phyloP scores from a whole-genome alignment of 2,329 filamentous ascomycete species.

The Rhinocladiella mackenziei region DNA sequence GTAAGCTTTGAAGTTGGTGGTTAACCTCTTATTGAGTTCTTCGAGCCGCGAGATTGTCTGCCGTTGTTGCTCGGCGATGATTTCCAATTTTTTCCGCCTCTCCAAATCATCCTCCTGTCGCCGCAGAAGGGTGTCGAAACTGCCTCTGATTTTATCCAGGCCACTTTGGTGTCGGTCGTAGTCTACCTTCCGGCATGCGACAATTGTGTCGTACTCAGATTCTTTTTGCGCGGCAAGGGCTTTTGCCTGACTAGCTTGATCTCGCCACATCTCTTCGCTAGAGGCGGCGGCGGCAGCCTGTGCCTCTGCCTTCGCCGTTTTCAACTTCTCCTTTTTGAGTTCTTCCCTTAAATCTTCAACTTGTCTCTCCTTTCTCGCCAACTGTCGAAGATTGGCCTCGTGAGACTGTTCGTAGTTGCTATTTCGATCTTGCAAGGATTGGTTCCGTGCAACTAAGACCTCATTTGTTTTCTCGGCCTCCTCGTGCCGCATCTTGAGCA shows the following conservation, averaged over 20 bases:
- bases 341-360: conserved; percentile 43
- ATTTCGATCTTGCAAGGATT: conserved; percentile 45
- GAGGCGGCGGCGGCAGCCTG: conserved; percentile 32
- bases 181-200: conserved; percentile 39
- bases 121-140: conserved; percentile 35
- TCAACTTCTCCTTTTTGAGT: conserved; percentile 41
- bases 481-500: conserved; percentile 44
- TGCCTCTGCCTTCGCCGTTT: conserved; percentile 40
- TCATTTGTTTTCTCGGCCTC: conserved; percentile 48
- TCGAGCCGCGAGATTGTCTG: conserved; percentile 41
- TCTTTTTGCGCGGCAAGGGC: conserved; percentile 29
- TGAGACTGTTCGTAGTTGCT: conserved; percentile 46
- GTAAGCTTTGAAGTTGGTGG: conserved; percentile 41
- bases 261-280: conserved; percentile 30
- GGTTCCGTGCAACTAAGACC: conserved; percentile 42
- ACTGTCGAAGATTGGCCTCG: conserved; percentile 45
- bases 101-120: conserved; percentile 38
- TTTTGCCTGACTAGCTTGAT: conserved; percentile 31
- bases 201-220: conserved; percentile 43
- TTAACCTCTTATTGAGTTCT: conserved; percentile 40
- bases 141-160: conserved; percentile 37
- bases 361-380: conserved; percentile 46
- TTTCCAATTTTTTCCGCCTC: conserved; percentile 41
- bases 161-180: conserved; percentile 39
- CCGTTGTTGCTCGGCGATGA: conserved; percentile 45